These are phyloP conservation scores for Magnolia kwangsiensis DNA, from an alignment of 164 flowering plant genomes.

Conservation along the genomic window DNA sequence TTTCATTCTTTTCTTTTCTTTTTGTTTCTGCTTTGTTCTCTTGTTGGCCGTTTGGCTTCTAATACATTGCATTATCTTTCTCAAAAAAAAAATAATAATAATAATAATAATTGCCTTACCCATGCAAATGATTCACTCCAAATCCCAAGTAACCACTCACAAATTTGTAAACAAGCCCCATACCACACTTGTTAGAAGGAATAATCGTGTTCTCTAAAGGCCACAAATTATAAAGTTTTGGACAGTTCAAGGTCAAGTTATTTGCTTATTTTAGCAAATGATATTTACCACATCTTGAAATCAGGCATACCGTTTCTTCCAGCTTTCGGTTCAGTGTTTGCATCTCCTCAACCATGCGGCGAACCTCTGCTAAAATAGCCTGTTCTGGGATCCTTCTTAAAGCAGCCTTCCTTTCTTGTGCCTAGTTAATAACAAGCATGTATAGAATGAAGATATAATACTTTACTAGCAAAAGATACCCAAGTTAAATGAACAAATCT, in stretches of 20 bases:
- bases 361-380: slow-evolving; percentile 65
- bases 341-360: slow-evolving; percentile 95
- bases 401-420: slow-evolving; percentile 60
- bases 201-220: neutral
- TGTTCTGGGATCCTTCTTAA: slow-evolving; percentile 71
- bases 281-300: neutral
- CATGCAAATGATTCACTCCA: too few relatives aligned
- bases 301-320: slow-evolving; percentile 65
- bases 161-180: too few relatives aligned
- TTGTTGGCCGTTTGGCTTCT: too few relatives aligned
- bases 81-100: too few relatives aligned
- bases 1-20: too few relatives aligned
- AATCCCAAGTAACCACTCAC: too few relatives aligned
- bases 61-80: too few relatives aligned
- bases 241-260: neutral
- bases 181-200: too few relatives aligned
- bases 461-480: neutral
- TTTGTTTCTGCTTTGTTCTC: too few relatives aligned
- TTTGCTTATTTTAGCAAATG: neutral
- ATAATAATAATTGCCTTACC: too few relatives aligned
- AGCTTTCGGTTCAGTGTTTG: slow-evolving; percentile 55
- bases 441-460: neutral
- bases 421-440: slow-evolving; percentile 32
- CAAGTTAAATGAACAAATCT: neutral
- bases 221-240: neutral